Evolutionary conservation across 148 eudicot genomes (phyloP), one percentile per base, ranked within the genome.

Genomic region (Dysphania ambrosioides): DNA sequence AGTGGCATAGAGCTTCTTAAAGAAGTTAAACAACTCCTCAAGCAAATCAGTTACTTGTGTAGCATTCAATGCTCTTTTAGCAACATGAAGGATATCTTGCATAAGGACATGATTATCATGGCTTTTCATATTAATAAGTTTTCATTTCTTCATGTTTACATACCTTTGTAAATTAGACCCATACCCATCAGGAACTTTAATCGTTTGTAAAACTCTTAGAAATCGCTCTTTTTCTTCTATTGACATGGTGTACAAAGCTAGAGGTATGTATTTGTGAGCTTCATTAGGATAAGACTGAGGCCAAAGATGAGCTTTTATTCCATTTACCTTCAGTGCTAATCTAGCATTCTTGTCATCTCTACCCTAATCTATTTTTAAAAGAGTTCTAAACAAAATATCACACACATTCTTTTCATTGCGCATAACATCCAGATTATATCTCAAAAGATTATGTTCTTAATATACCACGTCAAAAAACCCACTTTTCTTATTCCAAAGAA

Each of bases 361-460:
- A n/a, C n/a, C n/a, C n/a, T n/a, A n/a, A n/a, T n/a, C n/a, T n/a
- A n/a, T n/a, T n/a, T n/a, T n/a, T n/a, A n/a, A n/a, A n/a, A n/a
- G n/a, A n/a, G n/a, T n/a, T n/a, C n/a, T n/a, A n/a, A n/a, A n/a
- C n/a, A n/a, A n/a, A n/a, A n/a, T n/a, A n/a, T n/a, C n/a, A n/a
- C n/a, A n/a, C n/a, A n/a, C n/a, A n/a, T n/a, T n/a, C n/a, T n/a
- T 78, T 23, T 79, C 76, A 26, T 73, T 70, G 58, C 80, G 79
- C 79, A 83, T 80, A 6, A 80, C 72, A 77, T 72, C 72, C 5
- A 79, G 49, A 79, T 68, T 73, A n/a, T 74, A 79, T 15, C 68
- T 34, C 6, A 75, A 23, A 44, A 56, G 42, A 42, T 70, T 75
- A 42, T 58, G 10, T 30, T 71, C 44, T 73, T 79, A 80, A 57